Conservation (phyloP, 345 rosid species). For the Draba incana region DNA sequence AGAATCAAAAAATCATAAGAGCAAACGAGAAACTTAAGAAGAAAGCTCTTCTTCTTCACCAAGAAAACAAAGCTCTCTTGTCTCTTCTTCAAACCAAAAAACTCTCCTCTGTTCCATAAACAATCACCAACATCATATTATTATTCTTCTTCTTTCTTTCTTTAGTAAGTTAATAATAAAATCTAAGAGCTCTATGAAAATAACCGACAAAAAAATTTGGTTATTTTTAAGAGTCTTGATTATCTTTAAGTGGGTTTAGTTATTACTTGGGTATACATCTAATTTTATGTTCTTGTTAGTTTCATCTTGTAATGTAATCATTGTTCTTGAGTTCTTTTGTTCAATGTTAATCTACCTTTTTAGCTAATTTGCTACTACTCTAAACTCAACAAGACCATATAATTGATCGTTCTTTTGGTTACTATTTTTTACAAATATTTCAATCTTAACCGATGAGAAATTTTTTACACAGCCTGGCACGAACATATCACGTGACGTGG, state of each 20-base stretch:
- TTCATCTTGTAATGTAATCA: constrained; percentile 27
- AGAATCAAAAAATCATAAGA: constrained; percentile 66
- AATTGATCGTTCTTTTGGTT: neutral
- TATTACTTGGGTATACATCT: constrained; percentile 38
- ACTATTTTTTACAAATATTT: neutral
- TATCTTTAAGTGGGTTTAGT: constrained; percentile 26
- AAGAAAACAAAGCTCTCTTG: constrained; percentile 69
- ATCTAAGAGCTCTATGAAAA: constrained; percentile 1
- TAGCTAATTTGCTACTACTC: constrained; percentile 1
- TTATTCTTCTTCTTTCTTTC: constrained; percentile 26
- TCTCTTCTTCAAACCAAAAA: constrained; percentile 52
- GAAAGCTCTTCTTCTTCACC: constrained; percentile 65
- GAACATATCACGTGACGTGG: constrained; percentile 42
- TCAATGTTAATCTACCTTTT: constrained; percentile 22
- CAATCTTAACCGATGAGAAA: neutral
- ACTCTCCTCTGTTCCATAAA: constrained; percentile 24
- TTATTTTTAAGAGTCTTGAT: neutral
- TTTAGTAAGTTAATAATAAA: constrained; percentile 5
- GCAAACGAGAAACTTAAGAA: constrained; percentile 72
- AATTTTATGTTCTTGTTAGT: constrained; percentile 15
- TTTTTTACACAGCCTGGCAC: constrained; percentile 30
- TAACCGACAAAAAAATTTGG: constrained; percentile 1
- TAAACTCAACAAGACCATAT: neutral
- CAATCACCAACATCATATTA: constrained; percentile 25
- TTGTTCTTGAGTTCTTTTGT: constrained; percentile 13